Base-by-base conservation (phyloP, 2,329 filamentous ascomycete species). In the Plenodomus tracheiphilus region DNA sequence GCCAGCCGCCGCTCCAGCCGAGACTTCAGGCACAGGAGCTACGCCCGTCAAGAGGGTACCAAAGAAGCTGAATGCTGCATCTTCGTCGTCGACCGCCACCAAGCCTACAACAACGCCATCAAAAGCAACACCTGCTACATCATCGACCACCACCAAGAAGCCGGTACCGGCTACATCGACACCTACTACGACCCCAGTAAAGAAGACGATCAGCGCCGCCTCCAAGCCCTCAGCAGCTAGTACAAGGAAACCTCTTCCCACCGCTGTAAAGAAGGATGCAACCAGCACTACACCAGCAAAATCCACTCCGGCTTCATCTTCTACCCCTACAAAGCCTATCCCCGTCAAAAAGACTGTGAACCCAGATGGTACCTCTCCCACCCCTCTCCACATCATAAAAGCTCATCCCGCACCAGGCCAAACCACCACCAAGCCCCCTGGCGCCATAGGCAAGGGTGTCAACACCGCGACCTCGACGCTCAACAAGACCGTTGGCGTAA, bases 401-500 rank as follows among this genome's bases (percentile, higher is more conserved):
- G 49, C 61, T 65, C 53, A 65, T 59, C 60, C 60, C 40, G 51
- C 59, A 34, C 61, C 66, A 54, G 56, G 59, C 46, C 49, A 61
- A 48, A 49, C 53, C 37, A 46, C 54, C 38, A 48, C 58, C 37
- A 75, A 66, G 59, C 70, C 64, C 57, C 66, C 69, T 2, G 68
- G 69, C 25, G 61, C 68, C 5, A 61, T 73, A 15, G 65, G 69
- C 35, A 67, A 65, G 28, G 65, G 67, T 36, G 60, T 66, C 19
- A 63, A 68, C 40, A 67, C 69, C 2, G 66, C 65, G 0, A 70
- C 70, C 4, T 67, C 65, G 22, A 65, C 68, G 3, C 56, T 70
- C 1, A 75, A 71, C 49, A 66, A 68, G 41, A 64, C 68, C 17
- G 64, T 69, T 7, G 62, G 66, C 30, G 62, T 69, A 10, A 70